Evolutionary conservation across 139 green algal genomes (phyloP), one percentile per base, ranked within the genome.

Genomic region (Micromonas pusilla): DNA sequence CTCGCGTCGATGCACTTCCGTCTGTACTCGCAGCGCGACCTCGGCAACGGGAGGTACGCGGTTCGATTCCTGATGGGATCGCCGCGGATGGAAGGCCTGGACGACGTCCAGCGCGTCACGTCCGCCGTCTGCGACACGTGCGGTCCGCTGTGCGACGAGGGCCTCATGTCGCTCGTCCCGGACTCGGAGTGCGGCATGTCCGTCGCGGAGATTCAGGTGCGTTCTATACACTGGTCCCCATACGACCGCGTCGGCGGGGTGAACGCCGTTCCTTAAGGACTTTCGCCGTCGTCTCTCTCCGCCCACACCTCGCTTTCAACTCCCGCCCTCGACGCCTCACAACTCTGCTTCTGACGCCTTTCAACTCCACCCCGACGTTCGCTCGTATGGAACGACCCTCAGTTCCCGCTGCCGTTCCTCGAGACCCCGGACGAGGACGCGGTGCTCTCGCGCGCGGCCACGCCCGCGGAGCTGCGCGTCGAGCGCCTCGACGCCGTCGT

Each of bases 101-200:
- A 66, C 26, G 72, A 78, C 72, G 72, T 78, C n/a, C 19, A 21
- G 20, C 72, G 72, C 52, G 72, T 78, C n/a, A 78, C 72, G 4
- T 34, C 60, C 20, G n/a, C n/a, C n/a, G n/a, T n/a, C n/a, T n/a
- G n/a, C n/a, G n/a, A n/a, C 45, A 9, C 9, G 45, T 32, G 32
- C 30, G 65, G 36, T 3, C n/a, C 65, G 3, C 23, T 45, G 13
- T 13, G 26, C 13, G 65, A 72, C 28, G 65, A 72, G 13, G 65
- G 65, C 21, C 30, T 72, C 28, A 72, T 72, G 13, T 45, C 36
- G 3, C 65, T 72, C 65, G 65, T 72, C 2, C 65, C 65, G 28
- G 65, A 72, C 13, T 52, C 65, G 30, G 32, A 67, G 4, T 32
- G 28, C 65, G 33, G 28, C 65, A 33, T 32, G 26, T 52, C 38